phyloP scores from a whole-genome alignment of 345 rosid genomes.

The Psidium friedrichsthalianum region DNA sequence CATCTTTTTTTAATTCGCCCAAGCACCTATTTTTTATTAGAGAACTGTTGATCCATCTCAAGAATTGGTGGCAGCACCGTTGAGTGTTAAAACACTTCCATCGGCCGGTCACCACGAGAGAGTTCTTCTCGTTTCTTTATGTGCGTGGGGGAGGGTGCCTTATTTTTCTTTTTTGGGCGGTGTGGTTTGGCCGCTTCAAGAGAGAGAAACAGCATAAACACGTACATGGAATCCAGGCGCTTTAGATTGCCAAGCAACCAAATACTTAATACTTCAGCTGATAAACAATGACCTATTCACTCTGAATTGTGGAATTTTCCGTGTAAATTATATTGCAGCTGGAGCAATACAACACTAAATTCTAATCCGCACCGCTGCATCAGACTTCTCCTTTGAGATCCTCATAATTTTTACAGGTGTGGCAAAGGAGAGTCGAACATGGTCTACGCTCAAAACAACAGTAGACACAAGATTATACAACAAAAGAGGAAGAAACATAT shows the following conservation, averaged over 20 bases:
- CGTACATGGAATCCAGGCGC: not conserved
- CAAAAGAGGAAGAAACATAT: slow-evolving; percentile 37
- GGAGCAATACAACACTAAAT: not conserved
- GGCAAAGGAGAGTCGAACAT: not conserved
- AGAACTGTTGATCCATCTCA: not conserved
- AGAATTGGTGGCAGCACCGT: not conserved
- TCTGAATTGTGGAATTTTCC: not conserved
- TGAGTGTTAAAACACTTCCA: not conserved
- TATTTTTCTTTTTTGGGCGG: not conserved
- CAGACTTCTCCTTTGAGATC: no score
- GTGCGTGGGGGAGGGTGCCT: not conserved
- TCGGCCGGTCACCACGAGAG: not conserved
- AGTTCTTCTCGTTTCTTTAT: not conserved
- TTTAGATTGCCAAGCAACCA: not conserved
- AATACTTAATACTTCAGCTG: not conserved
- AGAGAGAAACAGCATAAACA: not conserved
- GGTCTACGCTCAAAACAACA: slow-evolving; percentile 15
- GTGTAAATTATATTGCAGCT: not conserved
- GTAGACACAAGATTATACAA: slow-evolving; percentile 23
- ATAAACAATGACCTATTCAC: not conserved
- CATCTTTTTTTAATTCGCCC: not conserved
- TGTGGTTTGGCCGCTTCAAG: not conserved
- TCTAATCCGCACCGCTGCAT: not conserved
- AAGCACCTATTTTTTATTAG: not conserved
- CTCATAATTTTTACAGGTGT: not conserved